Evolutionary conservation across 306 rosid genomes (phyloP), one percentile per base, ranked within the genome.

Genomic region (Alnus rubra): DNA sequence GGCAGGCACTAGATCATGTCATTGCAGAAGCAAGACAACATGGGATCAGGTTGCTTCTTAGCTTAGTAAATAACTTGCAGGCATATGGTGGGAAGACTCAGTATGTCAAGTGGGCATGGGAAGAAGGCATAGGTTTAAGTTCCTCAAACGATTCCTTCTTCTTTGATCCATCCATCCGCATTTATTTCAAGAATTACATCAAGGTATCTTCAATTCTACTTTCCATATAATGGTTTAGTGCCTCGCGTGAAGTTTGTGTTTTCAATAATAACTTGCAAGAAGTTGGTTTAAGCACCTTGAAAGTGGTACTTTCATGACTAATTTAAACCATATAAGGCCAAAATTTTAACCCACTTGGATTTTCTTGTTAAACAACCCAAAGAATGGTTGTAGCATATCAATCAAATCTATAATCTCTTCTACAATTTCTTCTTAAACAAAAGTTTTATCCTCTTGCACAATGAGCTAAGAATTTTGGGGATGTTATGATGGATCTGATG

Each of bases 61-160:
- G 97, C 92, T 84, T 95, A 76, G 99, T 95, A 45, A 90, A 95
- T 83, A 93, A 95, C 86, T 88, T 95, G 90, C 92, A 91, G 76
- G 92, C 97, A 49, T 95, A 84, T 78, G 99, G 99, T 64, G 99
- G 99, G 85, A 95, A 95, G 92, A 86, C 93, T 84, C 94, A 90
- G 84, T 95, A 95, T 78, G 99, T 95, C 51, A 89, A 93, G 81
- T 95, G 99, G 99, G 99, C 99, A 52, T 95, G 98, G 99, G 89
- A 91, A 79, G 99, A 95, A 75, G 99, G 99, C 53, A 86, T 91
- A 51, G 97, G 97, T 64, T 76, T 95, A 84, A 93, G 99, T 60
- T 84, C 98, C 0, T 95, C 98, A 42, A 93, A 95, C 64, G 99
- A 95, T 88, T 95, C 99, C 73, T 95, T 95, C 94, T 95, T 95